Base-by-base conservation (phyloP, 352 stramenopile species). In the Phytophthora litchii region DNA sequence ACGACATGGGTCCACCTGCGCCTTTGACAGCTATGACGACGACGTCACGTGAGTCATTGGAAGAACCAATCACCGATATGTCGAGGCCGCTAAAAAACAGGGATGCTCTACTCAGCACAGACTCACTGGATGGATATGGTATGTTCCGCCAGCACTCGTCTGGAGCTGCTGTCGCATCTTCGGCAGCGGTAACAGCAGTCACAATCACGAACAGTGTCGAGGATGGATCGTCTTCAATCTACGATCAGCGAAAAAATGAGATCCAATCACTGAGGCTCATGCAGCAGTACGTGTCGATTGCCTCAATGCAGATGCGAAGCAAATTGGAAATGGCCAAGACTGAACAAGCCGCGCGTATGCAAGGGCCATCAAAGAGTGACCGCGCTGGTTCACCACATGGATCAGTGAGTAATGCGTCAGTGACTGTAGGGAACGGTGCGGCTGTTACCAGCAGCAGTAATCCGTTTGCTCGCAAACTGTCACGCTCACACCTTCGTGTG, bases 291-390 rank as follows among this genome's bases (percentile, higher is more conserved):
- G 85, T 96, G 10, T 80, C 74, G 8, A 91, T 94, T 51, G 87
- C 87, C 3, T 96, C 87, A 34, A 92, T 89, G 74, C 87, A 96
- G 54, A 94, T 96, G 87, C 76, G 80, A n/a, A 94, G 78, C 48
- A 96, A 94, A 51, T 80, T 96, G 61, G 78, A 96, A 61, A 70
- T 94, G 32, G 79, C 82, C 8, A 82, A 92, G 25, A 91, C 80
- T 0, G 87, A 96, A 56, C 87, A 95, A 65, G 72, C 70, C 19
- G 82, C 78, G 4, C 69, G 82, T 23, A 87, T 94, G 72, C 78
- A 90, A 62, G 68, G 71, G 1, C 64, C 72, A 38, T 54, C 54
- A 9, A 78, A 73, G 49, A 68, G 54, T 27, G 76, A 80, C 6
- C 65, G 76, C 13, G 16, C 19, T 41, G 45, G 54, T 21, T 70